A percentile compares a stretch with the other conserved stretches of the same genome.
Conservation (phyloP, 1,284 basidiomycete genomes). For the Pseudozyma thailandica region DNA sequence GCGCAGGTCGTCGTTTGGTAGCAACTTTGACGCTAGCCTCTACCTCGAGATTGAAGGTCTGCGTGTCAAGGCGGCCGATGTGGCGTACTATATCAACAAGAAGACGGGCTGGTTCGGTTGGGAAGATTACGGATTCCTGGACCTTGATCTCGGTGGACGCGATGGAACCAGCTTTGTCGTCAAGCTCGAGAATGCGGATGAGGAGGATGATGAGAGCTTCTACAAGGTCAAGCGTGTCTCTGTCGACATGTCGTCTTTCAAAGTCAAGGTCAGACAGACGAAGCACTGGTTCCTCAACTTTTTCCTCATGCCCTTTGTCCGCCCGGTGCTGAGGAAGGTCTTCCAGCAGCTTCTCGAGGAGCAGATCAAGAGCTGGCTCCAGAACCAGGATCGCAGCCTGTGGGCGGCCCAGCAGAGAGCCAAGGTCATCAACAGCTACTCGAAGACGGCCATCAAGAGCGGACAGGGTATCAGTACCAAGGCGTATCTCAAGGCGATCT, state of each 20-base stretch:
- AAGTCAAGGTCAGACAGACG: constrained; percentile 57
- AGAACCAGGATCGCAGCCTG: constrained; percentile 60
- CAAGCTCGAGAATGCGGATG: constrained; percentile 70
- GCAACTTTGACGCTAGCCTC: constrained; percentile 69
- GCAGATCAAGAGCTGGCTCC: constrained; percentile 61
- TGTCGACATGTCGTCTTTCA: constrained; percentile 69
- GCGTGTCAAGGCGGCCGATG: constrained; percentile 70
- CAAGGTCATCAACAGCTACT: constrained; percentile 69
- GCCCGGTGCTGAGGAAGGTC: constrained; percentile 48
- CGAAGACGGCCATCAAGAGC: constrained; percentile 23
- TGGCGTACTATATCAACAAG: constrained; percentile 70
- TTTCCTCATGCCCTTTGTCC: constrained; percentile 62
- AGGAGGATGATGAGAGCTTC: constrained; percentile 70
- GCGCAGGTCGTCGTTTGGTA: constrained; percentile 69
- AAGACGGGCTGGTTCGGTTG: constrained; percentile 68
- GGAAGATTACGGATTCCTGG: constrained; percentile 70
- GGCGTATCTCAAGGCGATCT: constrained; percentile 70
- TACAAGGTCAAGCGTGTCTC: constrained; percentile 71
- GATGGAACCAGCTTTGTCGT: constrained; percentile 70
- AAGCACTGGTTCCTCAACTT: constrained; percentile 63
- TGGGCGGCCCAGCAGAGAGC: constrained; percentile 70
- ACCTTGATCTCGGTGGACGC: constrained; percentile 69
- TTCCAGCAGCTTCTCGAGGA: constrained; percentile 68
- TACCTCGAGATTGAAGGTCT: constrained; percentile 70
- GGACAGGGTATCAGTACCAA: constrained; percentile 68